Evolutionary conservation across 2,329 filamentous ascomycete genomes (phyloP), one percentile per base, ranked within the genome.

Genomic region (Westerdykella aurantiaca): DNA sequence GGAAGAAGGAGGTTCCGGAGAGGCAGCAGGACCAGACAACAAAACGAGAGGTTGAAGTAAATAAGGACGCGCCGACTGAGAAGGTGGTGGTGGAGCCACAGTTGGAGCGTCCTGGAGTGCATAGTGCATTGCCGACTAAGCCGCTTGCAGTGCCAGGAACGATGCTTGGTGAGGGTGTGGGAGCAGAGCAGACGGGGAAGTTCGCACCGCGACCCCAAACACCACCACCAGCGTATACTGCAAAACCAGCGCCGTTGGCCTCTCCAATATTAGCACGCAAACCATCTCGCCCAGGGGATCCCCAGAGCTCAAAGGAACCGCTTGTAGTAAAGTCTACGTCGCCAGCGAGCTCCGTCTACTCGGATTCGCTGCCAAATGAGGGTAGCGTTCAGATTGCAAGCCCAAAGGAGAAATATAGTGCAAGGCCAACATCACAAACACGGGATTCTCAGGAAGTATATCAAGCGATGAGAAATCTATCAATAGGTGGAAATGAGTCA

Each of bases 1-100:
- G 58, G 44, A 48, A 57, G 45, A 64, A 59, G 10, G 61, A 65
- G 23, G 25, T 22, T 1, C 46, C 48, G 5, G 53, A 37, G 1
- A 51, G 60, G 18, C 49, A 60, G 34, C 45, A 58, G 16, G 61
- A 65, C 37, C 64, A 66, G 42, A 65, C 57, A 12, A 64, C 60
- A 2, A 55, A 57, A 25, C 50, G 63, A 12, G 47, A 41, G 6
- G 56, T 64, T 7, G 47, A 64, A 37, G 44, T 46, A 1, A 46
- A 58, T 18, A 46, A 56, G 34, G 53, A 62, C 38, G 52, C 53
- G 13, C 61, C 60, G 10, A 43, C 55, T 31, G 61, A 64, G 38
- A 47, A 52, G 5, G 56, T 56, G 6, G 40, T 60, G 13, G 53
- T 47, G 7, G 38, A 57, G 37, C 39, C 50, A 11, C 37, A 54